A percentile compares a stretch with the other conserved stretches of the same genome.
Evolutionary conservation across 345 rosid species (phyloP).

Genomic region (Euphorbia lathyris): DNA sequence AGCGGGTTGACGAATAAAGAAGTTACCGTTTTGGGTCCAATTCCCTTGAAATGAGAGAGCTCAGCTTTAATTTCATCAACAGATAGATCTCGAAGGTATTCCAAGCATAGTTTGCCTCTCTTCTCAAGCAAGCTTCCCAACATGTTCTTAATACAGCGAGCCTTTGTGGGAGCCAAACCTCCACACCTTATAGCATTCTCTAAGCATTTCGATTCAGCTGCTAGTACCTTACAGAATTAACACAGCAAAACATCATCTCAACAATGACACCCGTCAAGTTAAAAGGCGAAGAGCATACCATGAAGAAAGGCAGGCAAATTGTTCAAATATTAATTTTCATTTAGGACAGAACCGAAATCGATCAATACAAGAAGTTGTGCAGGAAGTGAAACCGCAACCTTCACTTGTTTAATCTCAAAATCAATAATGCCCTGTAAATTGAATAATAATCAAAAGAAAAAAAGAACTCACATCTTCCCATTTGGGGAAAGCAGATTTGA

Average conservation of each 20-base stretch:
- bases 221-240: conserved; percentile 52
- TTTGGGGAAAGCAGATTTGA: conserved; percentile 56
- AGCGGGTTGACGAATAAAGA: neutral
- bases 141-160: conserved; percentile 70
- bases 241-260: neutral
- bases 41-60: conserved; percentile 73
- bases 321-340: neutral
- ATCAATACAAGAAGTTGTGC: neutral
- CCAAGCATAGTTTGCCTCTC: conserved; percentile 72
- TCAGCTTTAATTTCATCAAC: conserved; percentile 68
- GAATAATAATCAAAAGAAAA: neutral
- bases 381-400: neutral
- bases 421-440: too few relatives aligned
- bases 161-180: conserved; percentile 82
- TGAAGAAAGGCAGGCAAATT: neutral
- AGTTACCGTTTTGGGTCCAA: conserved; percentile 81
- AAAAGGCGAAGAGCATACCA: neutral
- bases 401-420: neutral
- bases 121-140: conserved; percentile 52
- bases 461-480: conserved; percentile 65
- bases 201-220: conserved; percentile 52
- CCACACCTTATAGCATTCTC: conserved; percentile 84
- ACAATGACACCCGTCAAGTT: neutral
- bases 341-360: neutral
- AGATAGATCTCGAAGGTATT: conserved; percentile 59